A percentile compares a stretch with the other conserved stretches of the same genome.
Conservation (phyloP, 164 flowering plant species). For the Echeveria elegans region DNA sequence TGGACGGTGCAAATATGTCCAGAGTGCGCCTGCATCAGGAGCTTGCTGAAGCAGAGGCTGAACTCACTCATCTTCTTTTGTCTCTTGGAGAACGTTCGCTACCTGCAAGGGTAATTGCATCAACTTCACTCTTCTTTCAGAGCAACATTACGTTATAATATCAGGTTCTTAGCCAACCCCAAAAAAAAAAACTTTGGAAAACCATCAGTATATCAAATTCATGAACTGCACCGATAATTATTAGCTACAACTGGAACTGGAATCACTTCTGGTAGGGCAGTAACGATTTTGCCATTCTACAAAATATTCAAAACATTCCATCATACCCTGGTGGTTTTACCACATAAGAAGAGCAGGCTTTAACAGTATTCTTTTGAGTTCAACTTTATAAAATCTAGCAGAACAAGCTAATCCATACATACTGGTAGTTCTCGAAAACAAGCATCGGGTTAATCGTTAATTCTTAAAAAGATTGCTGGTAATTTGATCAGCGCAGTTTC, state of each 20-base stretch:
- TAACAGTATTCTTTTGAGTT: background rate
- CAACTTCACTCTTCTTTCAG: slow-evolving; percentile 1
- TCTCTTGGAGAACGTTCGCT: slow-evolving; percentile 11
- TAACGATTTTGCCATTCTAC: background rate
- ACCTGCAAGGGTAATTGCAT: slow-evolving; percentile 54
- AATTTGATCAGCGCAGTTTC: background rate
- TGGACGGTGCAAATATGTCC: slow-evolving; percentile 65
- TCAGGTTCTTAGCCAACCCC: background rate
- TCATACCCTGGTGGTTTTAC: background rate
- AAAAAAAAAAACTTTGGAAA: background rate
- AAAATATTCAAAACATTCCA: background rate
- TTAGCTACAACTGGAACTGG: too few species aligned
- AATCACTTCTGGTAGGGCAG: too few species aligned
- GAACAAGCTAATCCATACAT: too few species aligned
- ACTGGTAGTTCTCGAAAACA: background rate
- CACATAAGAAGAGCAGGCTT: background rate
- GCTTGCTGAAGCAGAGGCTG: slow-evolving; percentile 79
- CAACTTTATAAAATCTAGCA: too few species aligned
- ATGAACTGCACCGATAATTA: background rate
- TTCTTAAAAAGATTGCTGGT: background rate
- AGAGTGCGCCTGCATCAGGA: slow-evolving; percentile 80
- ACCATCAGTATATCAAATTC: background rate
- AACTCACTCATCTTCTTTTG: slow-evolving; percentile 35
- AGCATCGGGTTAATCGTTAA: too few species aligned
- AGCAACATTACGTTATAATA: background rate